Evolutionary conservation across 73 alveolate species (phyloP), one percentile per base, ranked within the genome.

Genomic region (Durusdinium trenchii): DNA sequence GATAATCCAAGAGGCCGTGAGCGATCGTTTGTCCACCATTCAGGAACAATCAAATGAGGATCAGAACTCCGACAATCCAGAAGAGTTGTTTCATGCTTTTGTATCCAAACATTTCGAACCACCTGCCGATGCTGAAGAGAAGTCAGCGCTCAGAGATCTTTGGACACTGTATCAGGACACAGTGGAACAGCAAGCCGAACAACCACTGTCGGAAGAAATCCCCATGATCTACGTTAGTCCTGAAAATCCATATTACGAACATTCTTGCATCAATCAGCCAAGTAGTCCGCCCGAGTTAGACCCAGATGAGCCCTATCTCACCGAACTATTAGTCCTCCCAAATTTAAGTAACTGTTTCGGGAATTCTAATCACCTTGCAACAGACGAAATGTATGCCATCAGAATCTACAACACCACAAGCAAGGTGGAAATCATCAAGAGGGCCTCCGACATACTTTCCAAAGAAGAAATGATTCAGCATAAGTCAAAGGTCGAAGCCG

Each of bases 21-120:
- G 84, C 51, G 84, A 71, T 3, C 84, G 84, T 18, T 23, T 76
- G 62, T 76, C 86, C 16, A 76, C 86, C 86, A 76, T 76, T 7
- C 84, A 6, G 3, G 84, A 71, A 71, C 52, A 51, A 3, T 32
- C 48, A 14, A 38, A 71, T 28, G 84, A 71, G 51, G 51, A 32
- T 6, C 52, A 71, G 38, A 23, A 62, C 5, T 62, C 78, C 38
- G 78, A 62, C 32, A 62, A 7, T 30, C 48, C 84, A 3, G 51
- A 71, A 6, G 84, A 6, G 38, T 6, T 36, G 51, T 71, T 71
- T 51, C 52, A 32, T 71, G 84, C 84, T 7, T 71, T 71, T 28
- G 28, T 71, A 6, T 6, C 48, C 51, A 38, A 71, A 6, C 84
- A 71, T 32, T 71, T 71, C 28, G 51, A 32, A 6, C 18, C 6